phyloP scores from a whole-genome alignment of 352 stramenopile species.

The Pythium rishiriense region DNA sequence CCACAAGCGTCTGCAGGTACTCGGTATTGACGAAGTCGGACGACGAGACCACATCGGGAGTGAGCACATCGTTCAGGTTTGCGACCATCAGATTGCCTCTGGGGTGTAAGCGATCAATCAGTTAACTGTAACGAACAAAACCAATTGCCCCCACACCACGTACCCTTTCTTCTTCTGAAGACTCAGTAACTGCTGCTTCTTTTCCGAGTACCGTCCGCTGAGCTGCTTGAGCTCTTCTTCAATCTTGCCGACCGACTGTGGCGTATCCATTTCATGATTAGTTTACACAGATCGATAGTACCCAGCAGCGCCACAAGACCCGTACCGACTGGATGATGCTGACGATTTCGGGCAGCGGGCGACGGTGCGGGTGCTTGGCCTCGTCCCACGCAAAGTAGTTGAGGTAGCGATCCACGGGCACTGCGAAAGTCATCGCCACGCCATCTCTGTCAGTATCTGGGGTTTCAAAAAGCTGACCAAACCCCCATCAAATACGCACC shows the following conservation, averaged over 20 bases:
- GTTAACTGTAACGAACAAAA: too few relatives aligned
- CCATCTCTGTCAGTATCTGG: not conserved
- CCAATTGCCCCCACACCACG: not conserved
- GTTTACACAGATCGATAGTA: too few relatives aligned
- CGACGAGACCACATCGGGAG: conserved; percentile 85
- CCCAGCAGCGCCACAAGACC: too few relatives aligned
- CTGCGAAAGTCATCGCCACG: conserved; percentile 27
- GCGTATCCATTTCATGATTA: not conserved
- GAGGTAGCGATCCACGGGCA: conserved; percentile 94
- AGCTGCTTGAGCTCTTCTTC: conserved; percentile 98
- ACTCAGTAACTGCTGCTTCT: conserved; percentile 88
- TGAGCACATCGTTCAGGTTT: conserved; percentile 95
- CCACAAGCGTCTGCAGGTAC: conserved; percentile 96
- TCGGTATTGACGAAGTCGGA: conserved; percentile 95
- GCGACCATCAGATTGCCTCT: conserved; percentile 93
- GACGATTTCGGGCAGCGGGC: conserved; percentile 96
- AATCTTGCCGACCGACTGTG: conserved; percentile 90
- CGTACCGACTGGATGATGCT: conserved; percentile 91
- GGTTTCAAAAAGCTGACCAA: not conserved
- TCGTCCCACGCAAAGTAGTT: conserved; percentile 98
- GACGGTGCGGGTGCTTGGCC: conserved; percentile 96
- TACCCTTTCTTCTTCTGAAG: conserved; percentile 93
- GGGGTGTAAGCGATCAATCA: not conserved
- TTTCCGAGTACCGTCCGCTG: conserved; percentile 92
- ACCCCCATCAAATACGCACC: conserved; percentile 31